phyloP scores from a whole-genome alignment of 2,329 filamentous ascomycete genomes.

The Colletotrichum sp. region DNA sequence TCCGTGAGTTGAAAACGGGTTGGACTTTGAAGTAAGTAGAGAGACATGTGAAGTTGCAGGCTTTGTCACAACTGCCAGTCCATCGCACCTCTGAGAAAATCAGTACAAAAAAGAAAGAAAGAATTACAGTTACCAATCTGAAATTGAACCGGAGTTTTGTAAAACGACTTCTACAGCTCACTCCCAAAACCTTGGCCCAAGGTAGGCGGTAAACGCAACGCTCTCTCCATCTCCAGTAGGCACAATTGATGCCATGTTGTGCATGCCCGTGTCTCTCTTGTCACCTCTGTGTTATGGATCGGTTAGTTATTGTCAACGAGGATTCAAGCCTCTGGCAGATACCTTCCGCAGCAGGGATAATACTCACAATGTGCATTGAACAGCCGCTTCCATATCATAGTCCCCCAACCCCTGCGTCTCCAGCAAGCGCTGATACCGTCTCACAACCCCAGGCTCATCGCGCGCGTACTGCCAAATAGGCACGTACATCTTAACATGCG shows the following conservation, averaged over 20 bases:
- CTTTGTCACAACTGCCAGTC: no score
- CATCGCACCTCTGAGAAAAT: no score
- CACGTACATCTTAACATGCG: background rate
- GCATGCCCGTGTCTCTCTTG: background rate
- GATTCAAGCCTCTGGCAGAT: background rate
- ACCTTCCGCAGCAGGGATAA: rapidly evolving
- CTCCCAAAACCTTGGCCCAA: background rate
- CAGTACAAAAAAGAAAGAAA: no score
- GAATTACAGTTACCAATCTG: no score
- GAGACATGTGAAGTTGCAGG: no score
- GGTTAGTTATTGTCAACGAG: background rate
- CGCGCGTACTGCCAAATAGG: background rate
- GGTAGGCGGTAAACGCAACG: background rate
- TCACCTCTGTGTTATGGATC: background rate
- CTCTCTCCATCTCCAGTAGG: background rate
- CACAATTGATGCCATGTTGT: background rate
- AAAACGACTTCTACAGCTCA: no score
- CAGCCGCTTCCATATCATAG: background rate
- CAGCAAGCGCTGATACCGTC: background rate
- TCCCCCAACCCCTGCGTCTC: background rate
- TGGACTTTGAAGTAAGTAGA: no score
- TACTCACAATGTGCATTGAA: background rate
- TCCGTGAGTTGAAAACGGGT: no score
- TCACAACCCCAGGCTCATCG: background rate
- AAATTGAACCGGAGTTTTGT: no score